Conservation (phyloP, 495 filamentous ascomycete genomes). For the Alectoria sarmentosa region DNA sequence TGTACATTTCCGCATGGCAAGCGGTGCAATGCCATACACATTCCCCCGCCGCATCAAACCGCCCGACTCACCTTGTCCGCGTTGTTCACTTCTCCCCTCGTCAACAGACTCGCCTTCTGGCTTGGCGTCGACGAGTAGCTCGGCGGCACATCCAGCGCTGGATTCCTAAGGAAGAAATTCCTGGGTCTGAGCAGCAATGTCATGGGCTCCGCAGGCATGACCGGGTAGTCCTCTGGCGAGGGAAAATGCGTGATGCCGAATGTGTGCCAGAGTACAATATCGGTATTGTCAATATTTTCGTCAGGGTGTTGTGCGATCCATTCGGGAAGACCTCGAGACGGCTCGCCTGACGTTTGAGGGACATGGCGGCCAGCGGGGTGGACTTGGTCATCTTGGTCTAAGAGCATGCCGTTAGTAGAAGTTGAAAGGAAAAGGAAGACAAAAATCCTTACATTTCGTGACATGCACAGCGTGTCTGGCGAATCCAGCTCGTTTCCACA, state of each 20-base stretch:
- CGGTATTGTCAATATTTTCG: slow-evolving; percentile 72
- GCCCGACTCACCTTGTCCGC: slow-evolving; percentile 13
- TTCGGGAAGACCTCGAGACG: slow-evolving; percentile 66
- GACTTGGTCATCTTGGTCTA: slow-evolving; percentile 78
- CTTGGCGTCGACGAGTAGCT: slow-evolving; percentile 69
- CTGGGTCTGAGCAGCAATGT: slow-evolving; percentile 74
- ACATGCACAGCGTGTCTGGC: slow-evolving; percentile 88
- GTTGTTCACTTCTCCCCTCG: slow-evolving; percentile 34
- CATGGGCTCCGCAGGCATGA: slow-evolving; percentile 94
- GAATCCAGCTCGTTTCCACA: slow-evolving; percentile 93
- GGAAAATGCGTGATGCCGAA: slow-evolving; percentile 94
- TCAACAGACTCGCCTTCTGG: slow-evolving; percentile 42
- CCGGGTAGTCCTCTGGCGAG: slow-evolving; percentile 83
- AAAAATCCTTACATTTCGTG: slow-evolving; percentile 71
- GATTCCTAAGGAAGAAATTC: slow-evolving; percentile 83
- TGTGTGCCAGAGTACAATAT: slow-evolving; percentile 94
- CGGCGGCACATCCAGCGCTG: slow-evolving; percentile 80
- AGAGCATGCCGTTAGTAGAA: slow-evolving; percentile 3
- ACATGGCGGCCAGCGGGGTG: slow-evolving; percentile 92
- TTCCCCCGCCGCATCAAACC: not conserved
- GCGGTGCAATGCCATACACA: not conserved
- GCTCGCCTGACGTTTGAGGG: slow-evolving; percentile 84
- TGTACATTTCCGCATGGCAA: not conserved
- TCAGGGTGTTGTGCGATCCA: slow-evolving; percentile 68
- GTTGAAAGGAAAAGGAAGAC: not conserved